Base-by-base conservation (phyloP, 1,284 basidiomycete genomes). In the Cryptococcus sp. region DNA sequence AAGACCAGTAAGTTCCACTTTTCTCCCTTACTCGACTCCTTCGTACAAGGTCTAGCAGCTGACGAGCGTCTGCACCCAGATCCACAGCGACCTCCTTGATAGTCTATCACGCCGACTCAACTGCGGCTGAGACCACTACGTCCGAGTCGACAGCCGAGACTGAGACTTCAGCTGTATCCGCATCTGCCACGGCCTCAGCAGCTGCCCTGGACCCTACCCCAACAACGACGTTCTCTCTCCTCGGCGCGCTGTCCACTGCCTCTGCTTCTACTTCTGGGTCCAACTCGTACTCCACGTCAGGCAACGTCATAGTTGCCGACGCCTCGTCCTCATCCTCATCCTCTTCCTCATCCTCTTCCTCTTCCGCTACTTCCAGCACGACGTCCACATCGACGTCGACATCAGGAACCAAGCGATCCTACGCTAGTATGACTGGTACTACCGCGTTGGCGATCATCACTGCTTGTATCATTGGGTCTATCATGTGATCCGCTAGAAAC, bases 201-300 rank as follows among this genome's bases (percentile, higher is more conserved):
- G 47, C 50, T 16, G 48, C 52, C 10, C 57, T 61, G 47, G 49
- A 53, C 41, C 59, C 59, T 10, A 57, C 59, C 4, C 27, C 55
- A 17, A 46, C 51, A 3, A 57, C 59, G 5, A 61, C 59, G 1
- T 50, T 57, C 20, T 53, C 55, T 17, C 41, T 61, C 1, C 39
- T 60, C 11, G 47, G 52, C 4, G 54, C 53, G 20, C 23, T 50
- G 13, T 20, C 48, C 47, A 43, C 49, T 43, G 20, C 22, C 6
- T 16, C 52, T 27, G 16, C 40, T 10, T 20, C 23, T 4, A 22
- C 20, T 1, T 35, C 42, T 19, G 42, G 42, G 6, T 45, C 41
- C 20, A 13, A 43, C 4, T 43, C 42, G 16, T n/a, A 3, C 2
- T 45, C 4, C 8, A 35, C 30, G 2, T 35, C 30, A 35, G 30